Conservation (phyloP, 805 yeast species). For the Nakazawaea peltata region DNA sequence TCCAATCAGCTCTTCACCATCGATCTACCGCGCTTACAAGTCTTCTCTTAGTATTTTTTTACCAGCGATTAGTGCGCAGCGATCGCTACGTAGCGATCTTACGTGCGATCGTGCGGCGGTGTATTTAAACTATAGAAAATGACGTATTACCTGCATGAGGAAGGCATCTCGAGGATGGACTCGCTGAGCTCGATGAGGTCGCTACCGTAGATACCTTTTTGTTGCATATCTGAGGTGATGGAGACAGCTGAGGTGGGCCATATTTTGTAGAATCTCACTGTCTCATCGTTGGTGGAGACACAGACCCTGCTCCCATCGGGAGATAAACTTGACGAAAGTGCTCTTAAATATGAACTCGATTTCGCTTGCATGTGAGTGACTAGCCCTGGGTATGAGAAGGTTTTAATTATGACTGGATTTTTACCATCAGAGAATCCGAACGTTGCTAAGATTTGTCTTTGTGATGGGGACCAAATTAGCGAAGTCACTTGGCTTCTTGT, state of each 20-base stretch:
- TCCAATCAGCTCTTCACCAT: too few species aligned
- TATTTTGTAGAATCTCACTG: conserved; percentile 64
- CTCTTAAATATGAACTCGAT: conserved; percentile 44
- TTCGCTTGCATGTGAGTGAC: conserved; percentile 37
- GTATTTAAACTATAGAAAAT: too few species aligned
- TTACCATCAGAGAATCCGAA: conserved; percentile 68
- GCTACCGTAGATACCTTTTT: conserved; percentile 44
- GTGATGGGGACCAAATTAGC: conserved; percentile 61
- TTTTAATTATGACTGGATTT: conserved; percentile 43
- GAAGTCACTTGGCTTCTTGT: conserved; percentile 77
- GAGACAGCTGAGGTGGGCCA: conserved; percentile 40
- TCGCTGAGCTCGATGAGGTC: conserved; percentile 50
- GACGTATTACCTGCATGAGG: too few species aligned
- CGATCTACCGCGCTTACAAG: too few species aligned
- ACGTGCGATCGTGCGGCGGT: too few species aligned
- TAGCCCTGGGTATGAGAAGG: conserved; percentile 65
- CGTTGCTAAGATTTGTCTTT: conserved; percentile 64
- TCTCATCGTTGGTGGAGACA: conserved; percentile 71
- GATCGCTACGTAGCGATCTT: too few species aligned
- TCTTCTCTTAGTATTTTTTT: too few species aligned
- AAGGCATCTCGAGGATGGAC: too few species aligned
- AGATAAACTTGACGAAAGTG: conserved; percentile 57
- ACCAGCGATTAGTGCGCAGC: too few species aligned
- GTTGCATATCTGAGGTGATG: conserved; percentile 28
- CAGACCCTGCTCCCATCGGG: conserved; percentile 59